phyloP scores from a whole-genome alignment of 2,329 filamentous ascomycete species.

The Zymoseptoria crescenta region DNA sequence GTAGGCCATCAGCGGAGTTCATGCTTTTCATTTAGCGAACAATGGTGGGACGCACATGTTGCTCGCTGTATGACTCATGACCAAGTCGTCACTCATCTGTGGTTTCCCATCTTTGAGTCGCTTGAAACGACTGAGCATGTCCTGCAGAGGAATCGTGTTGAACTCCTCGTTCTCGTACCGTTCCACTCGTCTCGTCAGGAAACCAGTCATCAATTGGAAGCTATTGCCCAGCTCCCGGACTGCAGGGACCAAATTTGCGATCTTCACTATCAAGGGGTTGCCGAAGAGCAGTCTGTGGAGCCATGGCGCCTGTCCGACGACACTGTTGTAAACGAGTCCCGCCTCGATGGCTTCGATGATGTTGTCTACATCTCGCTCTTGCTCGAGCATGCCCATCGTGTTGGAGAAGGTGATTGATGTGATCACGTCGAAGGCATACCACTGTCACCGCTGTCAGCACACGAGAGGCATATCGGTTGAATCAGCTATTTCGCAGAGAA shows the following conservation, averaged over 20 bases:
- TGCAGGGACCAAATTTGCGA: conserved; percentile 14
- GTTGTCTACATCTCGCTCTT: conserved; percentile 13
- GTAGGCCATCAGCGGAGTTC: conserved; percentile 24
- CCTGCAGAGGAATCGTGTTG: conserved; percentile 11
- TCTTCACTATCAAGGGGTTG: conserved; percentile 8
- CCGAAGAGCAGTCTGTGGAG: conserved; percentile 20
- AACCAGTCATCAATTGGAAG: conserved; percentile 18
- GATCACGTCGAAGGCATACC: conserved; percentile 21
- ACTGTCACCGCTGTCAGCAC: conserved; percentile 1
- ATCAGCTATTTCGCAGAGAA: background rate
- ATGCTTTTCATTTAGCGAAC: background rate
- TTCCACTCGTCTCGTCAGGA: conserved; percentile 15
- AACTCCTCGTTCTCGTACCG: conserved; percentile 16
- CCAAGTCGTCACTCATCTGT: conserved; percentile 14
- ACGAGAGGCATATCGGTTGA: background rate
- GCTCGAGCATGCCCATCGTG: conserved; percentile 16
- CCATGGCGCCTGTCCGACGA: conserved; percentile 17
- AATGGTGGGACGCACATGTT: conserved; percentile 25
- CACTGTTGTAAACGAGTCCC: conserved; percentile 17
- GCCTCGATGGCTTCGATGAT: conserved; percentile 14
- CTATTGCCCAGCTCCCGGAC: conserved; percentile 13
- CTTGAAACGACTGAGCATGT: conserved; percentile 21
- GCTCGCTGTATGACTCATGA: conserved; percentile 32
- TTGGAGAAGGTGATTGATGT: conserved; percentile 19
- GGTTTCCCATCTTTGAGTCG: conserved; percentile 17